Percentiles rank a stretch among this genome's conserved stretches.
Evolutionary conservation across 2,329 filamentous ascomycete genomes (phyloP).

Genomic region (Sarocladium brachiariae): DNA sequence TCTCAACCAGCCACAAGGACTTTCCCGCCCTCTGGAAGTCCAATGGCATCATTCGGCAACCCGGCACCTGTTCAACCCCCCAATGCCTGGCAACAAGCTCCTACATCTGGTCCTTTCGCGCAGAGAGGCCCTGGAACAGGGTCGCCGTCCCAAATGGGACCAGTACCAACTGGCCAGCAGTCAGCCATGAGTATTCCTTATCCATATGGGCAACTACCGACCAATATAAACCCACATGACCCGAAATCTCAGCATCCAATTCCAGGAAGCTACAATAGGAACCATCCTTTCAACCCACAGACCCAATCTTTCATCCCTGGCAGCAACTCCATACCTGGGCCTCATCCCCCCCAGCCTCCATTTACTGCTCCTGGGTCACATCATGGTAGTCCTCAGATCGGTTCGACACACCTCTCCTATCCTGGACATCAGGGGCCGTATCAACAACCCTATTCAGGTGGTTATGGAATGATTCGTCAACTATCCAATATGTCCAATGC

Average conservation of each 20-base stretch:
- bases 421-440: slow-evolving; percentile 38
- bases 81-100: slow-evolving; percentile 29
- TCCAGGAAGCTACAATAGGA: slow-evolving; percentile 72
- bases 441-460: slow-evolving; percentile 37
- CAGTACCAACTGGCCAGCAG: slow-evolving; percentile 23
- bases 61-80: slow-evolving; percentile 24
- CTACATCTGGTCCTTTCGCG: background rate
- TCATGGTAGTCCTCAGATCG: slow-evolving; percentile 47
- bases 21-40: slow-evolving; percentile 20
- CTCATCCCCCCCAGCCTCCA: slow-evolving; percentile 39
- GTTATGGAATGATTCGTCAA: slow-evolving; percentile 51
- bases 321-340: slow-evolving; percentile 41
- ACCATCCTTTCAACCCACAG: slow-evolving; percentile 84
- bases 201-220: slow-evolving; percentile 71
- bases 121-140: slow-evolving; percentile 22
- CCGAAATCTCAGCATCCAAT: slow-evolving; percentile 74
- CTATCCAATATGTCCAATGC: slow-evolving; percentile 49
- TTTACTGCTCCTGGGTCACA: slow-evolving; percentile 43
- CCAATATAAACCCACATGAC: slow-evolving; percentile 61
- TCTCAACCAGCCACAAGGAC: background rate
- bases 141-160: slow-evolving; percentile 12
- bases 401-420: slow-evolving; percentile 44
- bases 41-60: slow-evolving; percentile 30
- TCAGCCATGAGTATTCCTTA: slow-evolving; percentile 47
- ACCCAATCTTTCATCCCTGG: slow-evolving; percentile 83